Conservation (phyloP, 106 monocot genomes). For the Apostasia shenzhenica region DNA sequence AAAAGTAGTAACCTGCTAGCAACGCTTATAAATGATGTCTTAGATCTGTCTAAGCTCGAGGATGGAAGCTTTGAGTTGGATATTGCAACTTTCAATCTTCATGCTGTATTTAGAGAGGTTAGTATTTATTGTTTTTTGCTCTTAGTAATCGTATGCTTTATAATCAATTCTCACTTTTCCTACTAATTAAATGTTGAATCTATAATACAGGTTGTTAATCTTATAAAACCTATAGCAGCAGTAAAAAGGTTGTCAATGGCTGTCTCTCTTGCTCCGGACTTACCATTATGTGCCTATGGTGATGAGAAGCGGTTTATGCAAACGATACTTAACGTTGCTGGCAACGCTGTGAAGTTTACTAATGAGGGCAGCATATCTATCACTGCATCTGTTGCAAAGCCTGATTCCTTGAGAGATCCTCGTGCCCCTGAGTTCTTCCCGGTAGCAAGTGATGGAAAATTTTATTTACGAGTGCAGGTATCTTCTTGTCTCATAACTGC, state of each 20-base stretch:
- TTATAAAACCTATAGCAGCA: slow-evolving; percentile 85
- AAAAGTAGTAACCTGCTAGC: slow-evolving; percentile 84
- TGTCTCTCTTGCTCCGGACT: slow-evolving; percentile 51
- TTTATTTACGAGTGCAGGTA: slow-evolving; percentile 88
- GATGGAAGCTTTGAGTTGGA: slow-evolving; percentile 87
- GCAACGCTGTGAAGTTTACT: slow-evolving; percentile 91
- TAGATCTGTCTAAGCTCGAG: slow-evolving; percentile 85
- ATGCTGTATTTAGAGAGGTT: slow-evolving; percentile 83
- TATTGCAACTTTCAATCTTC: slow-evolving; percentile 60
- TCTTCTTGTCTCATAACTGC: not conserved
- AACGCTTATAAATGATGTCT: slow-evolving; percentile 82
- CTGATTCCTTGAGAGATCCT: slow-evolving; percentile 58
- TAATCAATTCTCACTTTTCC: not conserved
- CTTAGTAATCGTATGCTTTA: not conserved
- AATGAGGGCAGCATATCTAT: slow-evolving; percentile 76
- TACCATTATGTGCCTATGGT: slow-evolving; percentile 69
- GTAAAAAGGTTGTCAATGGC: slow-evolving; percentile 53
- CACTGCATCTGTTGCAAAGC: slow-evolving; percentile 42
- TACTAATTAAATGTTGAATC: slow-evolving; percentile 13
- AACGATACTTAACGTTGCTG: slow-evolving; percentile 62
- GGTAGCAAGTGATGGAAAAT: slow-evolving; percentile 40
- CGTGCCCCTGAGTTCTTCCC: slow-evolving; percentile 50
- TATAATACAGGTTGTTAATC: slow-evolving; percentile 61
- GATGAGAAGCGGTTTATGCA: slow-evolving; percentile 85
- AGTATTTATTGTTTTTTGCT: not conserved